A percentile compares a stretch with the other conserved stretches of the same genome.
These are phyloP conservation scores for Amesomyces nigricolor DNA, from an alignment of 2,329 filamentous ascomycete species.

Conservation along the genomic window DNA sequence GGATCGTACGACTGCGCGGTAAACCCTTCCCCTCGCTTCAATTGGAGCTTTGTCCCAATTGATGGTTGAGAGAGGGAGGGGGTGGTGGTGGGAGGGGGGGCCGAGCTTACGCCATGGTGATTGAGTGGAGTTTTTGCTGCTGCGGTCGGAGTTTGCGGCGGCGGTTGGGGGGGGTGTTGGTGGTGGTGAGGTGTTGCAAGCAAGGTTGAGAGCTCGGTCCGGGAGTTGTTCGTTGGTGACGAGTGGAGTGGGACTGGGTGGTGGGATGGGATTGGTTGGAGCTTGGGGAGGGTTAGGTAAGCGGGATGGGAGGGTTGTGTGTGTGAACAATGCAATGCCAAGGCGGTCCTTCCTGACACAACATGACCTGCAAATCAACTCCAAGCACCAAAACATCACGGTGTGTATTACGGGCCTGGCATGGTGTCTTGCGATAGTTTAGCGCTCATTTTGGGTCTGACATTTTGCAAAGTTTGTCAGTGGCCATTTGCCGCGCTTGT, in stretches of 20 bases:
- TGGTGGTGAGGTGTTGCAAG: conserved; percentile 12
- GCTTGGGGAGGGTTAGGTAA: conserved; percentile 7
- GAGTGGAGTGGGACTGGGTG: conserved; percentile 1
- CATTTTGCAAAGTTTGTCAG: too few relatives aligned
- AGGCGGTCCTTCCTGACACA: background rate
- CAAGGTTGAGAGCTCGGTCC: background rate
- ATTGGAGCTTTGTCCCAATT: conserved; percentile 1
- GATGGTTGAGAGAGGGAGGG: background rate
- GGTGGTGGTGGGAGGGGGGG: background rate
- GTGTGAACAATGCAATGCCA: background rate
- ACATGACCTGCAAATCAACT: background rate
- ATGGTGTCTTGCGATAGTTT: too few relatives aligned
- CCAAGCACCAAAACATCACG: too few relatives aligned
- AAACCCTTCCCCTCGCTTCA: background rate
- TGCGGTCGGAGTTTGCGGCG: conserved; percentile 2
- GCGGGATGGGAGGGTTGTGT: background rate
- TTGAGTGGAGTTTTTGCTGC: conserved; percentile 6
- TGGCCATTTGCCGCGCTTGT: too few relatives aligned
- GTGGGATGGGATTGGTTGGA: conserved; percentile 6
- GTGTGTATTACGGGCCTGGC: too few relatives aligned
- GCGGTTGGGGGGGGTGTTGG: conserved; percentile 1
- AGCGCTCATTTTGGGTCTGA: too few relatives aligned
- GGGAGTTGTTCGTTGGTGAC: conserved; percentile 5
- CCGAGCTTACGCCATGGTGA: conserved; percentile 19
- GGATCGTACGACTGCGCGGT: conserved; percentile 21